These are phyloP conservation scores for Plasmodium ovale DNA, from an alignment of 169 alveolate genomes.

Conservation along the genomic window DNA sequence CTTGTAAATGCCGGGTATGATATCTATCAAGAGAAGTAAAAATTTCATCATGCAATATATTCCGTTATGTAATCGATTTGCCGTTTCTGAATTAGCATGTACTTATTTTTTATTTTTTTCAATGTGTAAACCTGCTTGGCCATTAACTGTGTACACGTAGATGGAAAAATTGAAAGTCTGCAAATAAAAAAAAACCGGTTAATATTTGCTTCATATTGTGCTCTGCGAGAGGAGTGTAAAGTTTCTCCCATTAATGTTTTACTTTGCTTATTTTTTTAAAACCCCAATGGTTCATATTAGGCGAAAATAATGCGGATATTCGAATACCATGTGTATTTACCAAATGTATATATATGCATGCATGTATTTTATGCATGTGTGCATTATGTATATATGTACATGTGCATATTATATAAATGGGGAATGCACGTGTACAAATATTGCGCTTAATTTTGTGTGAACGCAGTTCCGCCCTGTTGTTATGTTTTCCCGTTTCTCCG, in stretches of 20 bases:
- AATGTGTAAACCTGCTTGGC: slow-evolving; percentile 11
- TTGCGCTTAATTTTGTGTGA: not conserved
- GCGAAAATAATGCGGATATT: no score
- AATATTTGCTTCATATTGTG: no score
- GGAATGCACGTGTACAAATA: not conserved
- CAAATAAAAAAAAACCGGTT: slow-evolving; percentile 15
- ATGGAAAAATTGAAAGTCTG: slow-evolving; percentile 49
- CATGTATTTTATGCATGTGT: no score
- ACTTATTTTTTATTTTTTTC: not conserved
- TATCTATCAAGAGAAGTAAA: slow-evolving; percentile 25
- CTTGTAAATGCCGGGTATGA: slow-evolving; percentile 30
- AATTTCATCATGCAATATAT: not conserved
- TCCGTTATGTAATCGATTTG: not conserved
- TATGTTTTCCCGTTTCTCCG: slow-evolving; percentile 7
- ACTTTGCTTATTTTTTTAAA: no score
- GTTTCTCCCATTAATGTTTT: no score
- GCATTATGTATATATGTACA: not conserved
- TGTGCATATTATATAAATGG: no score
- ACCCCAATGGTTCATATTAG: not conserved
- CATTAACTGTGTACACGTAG: slow-evolving; percentile 45
- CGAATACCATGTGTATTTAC: no score
- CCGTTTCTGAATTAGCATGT: not conserved
- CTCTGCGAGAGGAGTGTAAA: no score
- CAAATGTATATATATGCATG: no score
- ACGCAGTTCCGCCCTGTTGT: not conserved